Conservation (phyloP, 495 filamentous ascomycete genomes). For the Neurospora sp. region DNA sequence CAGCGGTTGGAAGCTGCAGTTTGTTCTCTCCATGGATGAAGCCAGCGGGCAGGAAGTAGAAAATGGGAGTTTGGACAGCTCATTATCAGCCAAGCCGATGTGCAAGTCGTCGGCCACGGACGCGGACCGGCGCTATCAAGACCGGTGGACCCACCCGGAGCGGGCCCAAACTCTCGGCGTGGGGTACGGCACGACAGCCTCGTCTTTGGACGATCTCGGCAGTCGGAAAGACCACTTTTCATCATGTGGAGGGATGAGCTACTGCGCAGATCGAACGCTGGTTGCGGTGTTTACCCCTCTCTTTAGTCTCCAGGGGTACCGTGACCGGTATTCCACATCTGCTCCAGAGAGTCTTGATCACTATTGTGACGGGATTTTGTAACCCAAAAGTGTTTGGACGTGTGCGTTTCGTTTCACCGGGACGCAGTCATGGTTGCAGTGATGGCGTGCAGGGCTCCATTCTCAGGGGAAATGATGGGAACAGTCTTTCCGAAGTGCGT, state of each 20-base stretch:
- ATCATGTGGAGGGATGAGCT: background rate
- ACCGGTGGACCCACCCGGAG: background rate
- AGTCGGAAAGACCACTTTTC: background rate
- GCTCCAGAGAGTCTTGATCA: background rate
- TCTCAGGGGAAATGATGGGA: background rate
- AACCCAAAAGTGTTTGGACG: background rate
- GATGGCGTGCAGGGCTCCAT: background rate
- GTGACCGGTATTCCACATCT: background rate
- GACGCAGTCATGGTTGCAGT: background rate
- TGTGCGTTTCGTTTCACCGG: slow-evolving; percentile 6
- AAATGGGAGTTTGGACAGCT: too few relatives aligned
- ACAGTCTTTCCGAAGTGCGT: background rate
- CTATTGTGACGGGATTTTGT: background rate
- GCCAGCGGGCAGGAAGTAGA: too few relatives aligned
- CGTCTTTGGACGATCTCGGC: background rate
- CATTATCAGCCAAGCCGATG: too few relatives aligned
- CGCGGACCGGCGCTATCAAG: background rate
- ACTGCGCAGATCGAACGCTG: background rate
- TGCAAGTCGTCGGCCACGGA: background rate
- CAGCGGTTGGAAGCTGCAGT: too few relatives aligned
- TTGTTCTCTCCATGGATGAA: too few relatives aligned
- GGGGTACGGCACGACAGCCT: background rate
- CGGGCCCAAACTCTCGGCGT: background rate
- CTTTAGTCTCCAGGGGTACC: background rate
- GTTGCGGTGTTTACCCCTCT: background rate